Evolutionary conservation across 352 stramenopile genomes (phyloP), one percentile per base, ranked within the genome.

Genomic region (Globisporangium recalcitrans): DNA sequence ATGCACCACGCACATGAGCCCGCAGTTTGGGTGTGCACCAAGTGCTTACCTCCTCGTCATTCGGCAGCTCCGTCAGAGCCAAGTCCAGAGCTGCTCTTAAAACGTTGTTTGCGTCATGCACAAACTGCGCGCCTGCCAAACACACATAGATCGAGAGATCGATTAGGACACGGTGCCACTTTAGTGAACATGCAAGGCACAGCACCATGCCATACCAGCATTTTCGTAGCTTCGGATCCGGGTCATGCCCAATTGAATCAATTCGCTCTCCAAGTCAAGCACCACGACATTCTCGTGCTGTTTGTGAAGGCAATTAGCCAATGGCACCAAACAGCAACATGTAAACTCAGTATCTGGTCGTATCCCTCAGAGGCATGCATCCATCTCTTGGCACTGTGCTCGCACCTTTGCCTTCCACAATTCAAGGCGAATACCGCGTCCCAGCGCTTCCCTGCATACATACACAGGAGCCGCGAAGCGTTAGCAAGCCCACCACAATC

Each of bases 231-330:
- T 79, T 51, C 85, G 85, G 51, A 95, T 75, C n/a, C 80, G 73
- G 27, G 83, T 88, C 67, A 95, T 90, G 34, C 83, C 81, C 24
- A 91, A 71, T 67, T 93, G 83, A 32, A 95, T 80, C n/a, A 91
- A 64, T 63, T 95, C 85, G 66, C 80, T 92, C 68, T 95, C 85
- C 3, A 95, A 63, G 40, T 93, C 85, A 51, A 95, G 63, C 61
- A 93, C 84, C 42, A 90, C 83, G 32, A 95, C 84, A 56, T 95
- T 95, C 62, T 93, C 83, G 58, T 95, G 85, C 85, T 94, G 63
- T 21, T 36, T 8, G 13, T 38, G 1, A 7, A 24, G 19, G 14
- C 38, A 46, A 38, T 38, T 3, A 38, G 11, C 3, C 16, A 42
- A 24, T 16, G 11, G 6, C 1, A 24, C 27, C 58, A 38, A 26